Evolutionary conservation across 768 basidiomycete species (phyloP), one percentile per base, ranked within the genome.

Genomic region (Leucosporidium scottii): DNA sequence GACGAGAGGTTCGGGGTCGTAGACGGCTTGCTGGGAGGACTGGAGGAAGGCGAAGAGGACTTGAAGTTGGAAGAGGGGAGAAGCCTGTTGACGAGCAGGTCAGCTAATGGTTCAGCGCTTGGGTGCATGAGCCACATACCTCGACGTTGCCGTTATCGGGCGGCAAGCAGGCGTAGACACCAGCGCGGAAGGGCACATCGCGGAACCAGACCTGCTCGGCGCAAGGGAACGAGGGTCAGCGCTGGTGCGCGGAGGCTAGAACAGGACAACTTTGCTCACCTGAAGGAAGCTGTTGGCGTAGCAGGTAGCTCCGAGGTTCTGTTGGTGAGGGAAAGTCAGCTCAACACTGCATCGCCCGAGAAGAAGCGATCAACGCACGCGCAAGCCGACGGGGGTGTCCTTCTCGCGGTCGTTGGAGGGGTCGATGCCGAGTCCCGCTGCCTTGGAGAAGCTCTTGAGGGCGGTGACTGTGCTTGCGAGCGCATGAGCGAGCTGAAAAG

Each of bases 261-360:
- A 9, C 7, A 23, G 1, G 55, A 30, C 6, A 53, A 64, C 7
- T 18, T 50, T 30, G 25, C 36, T 48, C 73, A 88, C 91, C 80
- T 98, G 93, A 55, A 98, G 82, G 69, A 89, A 96, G 25, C 91
- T 91, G 77, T 96, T 96, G 68, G 91, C 93, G 73, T 97, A 98
- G 77, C 94, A 98, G 5, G 94, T 97, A 23, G 93, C 93, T 6
- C 94, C 94, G 25, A 98, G 84, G 77, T 98, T 97, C 91, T 93
- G 74, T 28, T 55, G n/a, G 3, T 10, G 39, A 21, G 39, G 49
- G 20, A 25, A 56, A 27, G 7, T 28, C 6, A 25, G 30, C 10
- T 34, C 47, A 17, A 34, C 10, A 12, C 21, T 60, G 59, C 30
- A 48, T 20, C 13, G 53, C 53, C 7, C 62, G 34, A 15, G 6